Base-by-base conservation (phyloP, 225 moss, liverwort and hornwort species). In the Polytrichum formosum region DNA sequence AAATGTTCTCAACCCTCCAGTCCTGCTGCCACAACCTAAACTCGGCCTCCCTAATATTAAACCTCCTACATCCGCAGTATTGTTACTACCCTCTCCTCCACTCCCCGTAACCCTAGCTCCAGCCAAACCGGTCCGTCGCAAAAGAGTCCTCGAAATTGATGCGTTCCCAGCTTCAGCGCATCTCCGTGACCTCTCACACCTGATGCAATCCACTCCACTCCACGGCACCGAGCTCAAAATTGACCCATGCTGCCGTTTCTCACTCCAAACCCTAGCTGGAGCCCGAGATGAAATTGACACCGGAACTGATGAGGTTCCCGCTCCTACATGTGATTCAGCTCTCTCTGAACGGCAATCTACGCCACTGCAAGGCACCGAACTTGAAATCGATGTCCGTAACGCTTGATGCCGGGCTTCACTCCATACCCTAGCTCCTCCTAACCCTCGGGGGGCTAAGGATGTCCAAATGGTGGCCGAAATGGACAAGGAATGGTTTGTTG, bases 401-500 rank as follows among this genome's bases (percentile, higher is more conserved):
- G 13, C 31, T 30, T 27, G 55, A 28, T 65, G 28, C 23, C 59
- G 33, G 16, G 25, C 4, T 22, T 63, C 25, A 53, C 61, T 61
- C 54, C 71, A 73, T 73, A 78, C 79, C 70, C 67, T 73, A 64
- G 35, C 25, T 53, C 26, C 33, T 58, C 20, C 58, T 58, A 20
- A 8, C 17, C 62, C 26, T 9, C 26, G 8, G 1, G 23, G 66
- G 63, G 33, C 72, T 17, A 56, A 73, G 35, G 16, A 54, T 26
- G 65, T 67, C 70, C 67, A 76, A 73, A 65, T 26, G 17, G 71
- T 65, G 31, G 68, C 70, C 13, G 81, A 74, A 67, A 26, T 37
- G 5, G 56, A 2, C 7, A 54, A 22, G 54, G 81, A 71, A 18
- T 16, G 61, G 22, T n/a, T 76, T 28, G 53, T 62, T 9, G 78